Conservation (phyloP, 2,329 filamentous ascomycete genomes). For the Tympanopsis confertula region DNA sequence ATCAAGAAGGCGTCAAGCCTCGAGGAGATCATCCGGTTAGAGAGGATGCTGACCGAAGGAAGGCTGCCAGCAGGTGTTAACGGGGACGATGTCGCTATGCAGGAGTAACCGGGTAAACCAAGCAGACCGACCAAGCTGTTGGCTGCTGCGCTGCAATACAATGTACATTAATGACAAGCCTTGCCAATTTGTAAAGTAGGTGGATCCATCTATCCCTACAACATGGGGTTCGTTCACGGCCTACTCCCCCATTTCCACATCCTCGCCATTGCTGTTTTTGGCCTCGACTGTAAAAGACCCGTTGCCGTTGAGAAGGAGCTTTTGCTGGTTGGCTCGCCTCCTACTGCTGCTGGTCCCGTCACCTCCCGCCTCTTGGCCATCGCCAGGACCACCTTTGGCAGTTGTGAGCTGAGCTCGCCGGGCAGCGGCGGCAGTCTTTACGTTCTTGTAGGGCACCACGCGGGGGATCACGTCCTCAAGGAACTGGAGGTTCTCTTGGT, state of each 20-base stretch:
- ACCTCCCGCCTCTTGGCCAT: too few relatives aligned
- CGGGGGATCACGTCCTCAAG: slow-evolving; percentile 55
- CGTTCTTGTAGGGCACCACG: slow-evolving; percentile 47
- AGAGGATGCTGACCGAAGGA: slow-evolving; percentile 86
- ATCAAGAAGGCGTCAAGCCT: slow-evolving; percentile 82
- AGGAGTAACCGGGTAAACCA: slow-evolving; percentile 32
- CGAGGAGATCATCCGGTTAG: slow-evolving; percentile 77
- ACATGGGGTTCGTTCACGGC: too few relatives aligned
- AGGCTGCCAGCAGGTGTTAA: slow-evolving; percentile 63
- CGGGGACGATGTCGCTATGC: slow-evolving; percentile 42
- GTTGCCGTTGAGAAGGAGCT: too few relatives aligned
- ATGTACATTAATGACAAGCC: not conserved
- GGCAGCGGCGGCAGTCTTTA: not conserved
- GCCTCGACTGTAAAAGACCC: too few relatives aligned
- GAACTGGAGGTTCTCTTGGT: slow-evolving; percentile 59
- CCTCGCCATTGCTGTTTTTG: too few relatives aligned
- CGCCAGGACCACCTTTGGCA: too few relatives aligned
- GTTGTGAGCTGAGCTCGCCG: not conserved
- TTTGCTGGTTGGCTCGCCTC: too few relatives aligned
- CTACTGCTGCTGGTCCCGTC: not conserved
- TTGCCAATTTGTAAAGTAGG: too few relatives aligned
- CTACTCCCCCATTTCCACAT: too few relatives aligned
- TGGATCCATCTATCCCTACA: too few relatives aligned
- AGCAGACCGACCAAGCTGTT: not conserved
- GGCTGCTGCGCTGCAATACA: not conserved